A percentile compares a stretch with the other conserved stretches of the same genome.
Conservation (phyloP, 176 grass and related monocot genomes). For the Triticum turgidum region DNA sequence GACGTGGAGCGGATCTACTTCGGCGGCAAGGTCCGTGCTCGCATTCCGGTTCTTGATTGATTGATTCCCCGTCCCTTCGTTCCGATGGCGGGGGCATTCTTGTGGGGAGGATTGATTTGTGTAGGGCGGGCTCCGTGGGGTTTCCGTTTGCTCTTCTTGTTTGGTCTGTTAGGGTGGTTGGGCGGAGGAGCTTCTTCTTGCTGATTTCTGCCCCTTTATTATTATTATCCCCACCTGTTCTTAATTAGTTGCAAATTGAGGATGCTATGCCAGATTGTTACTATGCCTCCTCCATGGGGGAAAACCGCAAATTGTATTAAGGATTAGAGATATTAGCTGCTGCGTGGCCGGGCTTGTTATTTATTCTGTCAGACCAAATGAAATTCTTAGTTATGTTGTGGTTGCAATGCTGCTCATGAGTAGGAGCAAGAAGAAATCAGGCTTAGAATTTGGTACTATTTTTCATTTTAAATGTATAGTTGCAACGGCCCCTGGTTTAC, state of each 20-base stretch:
- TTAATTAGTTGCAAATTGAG: neutral
- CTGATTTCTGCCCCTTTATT: neutral
- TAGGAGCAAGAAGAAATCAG: neutral
- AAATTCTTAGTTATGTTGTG: neutral
- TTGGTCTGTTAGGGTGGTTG: neutral
- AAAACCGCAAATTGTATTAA: neutral
- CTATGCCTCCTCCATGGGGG: neutral
- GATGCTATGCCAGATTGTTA: neutral
- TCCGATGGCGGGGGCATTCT: constrained; percentile 4
- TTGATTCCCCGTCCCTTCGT: neutral
- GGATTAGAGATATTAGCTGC: constrained; percentile 1
- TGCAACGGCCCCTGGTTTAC: neutral
- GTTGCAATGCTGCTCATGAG: constrained; percentile 23
- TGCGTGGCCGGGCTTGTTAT: neutral
- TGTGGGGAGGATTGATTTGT: constrained; percentile 11
- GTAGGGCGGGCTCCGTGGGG: constrained; percentile 8
- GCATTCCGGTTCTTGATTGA: constrained; percentile 1
- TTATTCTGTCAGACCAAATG: neutral
- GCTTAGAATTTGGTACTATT: neutral
- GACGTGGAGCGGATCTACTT: constrained; percentile 91
- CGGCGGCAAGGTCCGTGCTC: constrained; percentile 73
- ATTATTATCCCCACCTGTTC: neutral
- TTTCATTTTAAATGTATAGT: constrained; percentile 7
- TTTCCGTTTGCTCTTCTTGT: neutral
- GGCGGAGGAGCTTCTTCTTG: neutral